Evolutionary conservation across 2,329 filamentous ascomycete species (phyloP), one percentile per base, ranked within the genome.

Genomic region (Colletotrichum sojae): DNA sequence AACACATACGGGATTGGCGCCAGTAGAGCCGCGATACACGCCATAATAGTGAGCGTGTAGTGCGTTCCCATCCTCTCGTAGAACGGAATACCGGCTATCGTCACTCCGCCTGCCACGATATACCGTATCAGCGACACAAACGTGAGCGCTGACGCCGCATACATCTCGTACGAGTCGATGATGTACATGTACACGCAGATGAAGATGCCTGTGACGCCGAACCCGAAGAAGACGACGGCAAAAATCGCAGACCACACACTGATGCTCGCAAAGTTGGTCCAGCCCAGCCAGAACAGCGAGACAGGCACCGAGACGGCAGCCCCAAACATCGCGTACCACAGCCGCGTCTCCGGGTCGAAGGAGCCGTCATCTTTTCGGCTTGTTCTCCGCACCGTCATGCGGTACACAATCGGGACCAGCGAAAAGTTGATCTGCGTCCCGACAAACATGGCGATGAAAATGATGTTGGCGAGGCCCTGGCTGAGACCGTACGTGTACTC

Each of bases 261-360:
- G 27, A 85, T 80, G 18, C 62, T 72, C 0, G 78, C 70, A 39
- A 82, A 79, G 3, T 80, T 79, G 2, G 83, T 82, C 85, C 85
- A 87, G 5, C 82, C 85, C 20, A 87, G 78, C 84, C 84, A 86
- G 72, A 86, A 86, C 1, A 87, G 78, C 0, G 79, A 81, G 12
- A 86, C 74, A 0, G 85, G 83, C 4, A 86, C 20, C 5, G 62
- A 72, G 0, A 76, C 74, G 5, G 81, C 80, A 1, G 82, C 78
- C 4, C 81, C 83, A 12, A 83, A 73, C 70, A 85, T 81, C 27
- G 81, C 82, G 31, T 82, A 81, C 76, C 79, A 83, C 0, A 85
- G 76, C 0, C 82, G 76, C 45, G 78, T 78, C 58, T 85, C 83
- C 0, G 81, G 80, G 16, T 73, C 69, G 20, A 79, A 75, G 2